These are phyloP conservation scores for Phalaenopsis hybrid DNA, from an alignment of 116 monocot genomes.

Conservation along the genomic window DNA sequence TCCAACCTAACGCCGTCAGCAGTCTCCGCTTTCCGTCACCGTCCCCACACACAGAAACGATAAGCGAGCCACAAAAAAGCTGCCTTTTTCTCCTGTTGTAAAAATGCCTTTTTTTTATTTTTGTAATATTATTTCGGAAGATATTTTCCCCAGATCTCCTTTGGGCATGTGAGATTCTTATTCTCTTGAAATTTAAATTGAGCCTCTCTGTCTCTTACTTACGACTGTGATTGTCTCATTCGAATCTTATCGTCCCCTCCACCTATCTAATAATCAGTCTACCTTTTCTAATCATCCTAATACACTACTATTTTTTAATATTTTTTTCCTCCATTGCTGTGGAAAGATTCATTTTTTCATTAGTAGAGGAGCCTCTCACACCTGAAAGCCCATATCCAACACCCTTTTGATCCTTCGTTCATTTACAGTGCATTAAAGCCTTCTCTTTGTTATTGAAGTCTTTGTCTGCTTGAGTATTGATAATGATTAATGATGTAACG, in stretches of 20 bases:
- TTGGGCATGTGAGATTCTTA: no score
- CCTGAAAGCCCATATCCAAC: not conserved
- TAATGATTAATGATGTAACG: no score
- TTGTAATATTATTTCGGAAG: no score
- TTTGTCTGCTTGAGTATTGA: not conserved
- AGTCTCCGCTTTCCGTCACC: not conserved
- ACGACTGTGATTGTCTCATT: not conserved
- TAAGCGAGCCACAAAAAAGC: no score
- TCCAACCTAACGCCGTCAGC: not conserved
- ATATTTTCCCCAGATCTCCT: no score
- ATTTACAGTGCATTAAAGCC: not conserved
- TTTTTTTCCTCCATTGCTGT: not conserved
- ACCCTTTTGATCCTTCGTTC: not conserved
- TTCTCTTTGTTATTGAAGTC: not conserved
- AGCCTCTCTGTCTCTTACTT: not conserved
- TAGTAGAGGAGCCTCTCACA: not conserved
- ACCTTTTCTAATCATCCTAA: not conserved
- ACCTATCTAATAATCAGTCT: not conserved
- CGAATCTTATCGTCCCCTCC: not conserved
- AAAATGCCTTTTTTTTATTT: no score
- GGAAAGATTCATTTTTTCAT: not conserved
- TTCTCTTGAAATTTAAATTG: no score
- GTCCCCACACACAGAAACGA: not conserved
- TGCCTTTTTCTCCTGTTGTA: no score
- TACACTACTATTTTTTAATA: not conserved